These are phyloP conservation scores for Eugenia klotzschiana DNA, from an alignment of 441 rosid species.

Conservation along the genomic window DNA sequence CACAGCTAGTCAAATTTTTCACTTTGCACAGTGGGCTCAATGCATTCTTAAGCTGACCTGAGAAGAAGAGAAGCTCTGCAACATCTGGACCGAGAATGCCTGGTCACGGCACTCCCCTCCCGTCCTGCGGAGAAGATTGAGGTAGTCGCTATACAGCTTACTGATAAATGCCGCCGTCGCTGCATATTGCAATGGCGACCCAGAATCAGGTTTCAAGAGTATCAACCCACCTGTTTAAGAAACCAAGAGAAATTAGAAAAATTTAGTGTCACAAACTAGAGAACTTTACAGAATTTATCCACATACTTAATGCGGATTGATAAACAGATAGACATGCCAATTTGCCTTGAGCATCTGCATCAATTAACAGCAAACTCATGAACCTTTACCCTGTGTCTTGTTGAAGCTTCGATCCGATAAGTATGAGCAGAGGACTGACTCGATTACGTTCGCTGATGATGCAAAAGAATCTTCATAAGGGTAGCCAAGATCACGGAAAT, in stretches of 20 bases:
- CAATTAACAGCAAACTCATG: not conserved
- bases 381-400: conserved; percentile 23
- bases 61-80: conserved; percentile 29
- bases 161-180: conserved; percentile 45
- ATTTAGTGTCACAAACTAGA: not conserved
- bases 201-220: conserved; percentile 21
- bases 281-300: not conserved
- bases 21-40: not conserved
- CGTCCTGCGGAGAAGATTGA: conserved; percentile 19
- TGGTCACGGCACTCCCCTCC: conserved; percentile 20
- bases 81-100: conserved; percentile 18
- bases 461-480: conserved; percentile 19
- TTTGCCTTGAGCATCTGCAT: not conserved
- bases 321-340: not conserved
- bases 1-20: not conserved
- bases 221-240: conserved; percentile 38
- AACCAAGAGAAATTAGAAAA: not conserved
- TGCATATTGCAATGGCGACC: conserved; percentile 28
- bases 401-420: conserved; percentile 16
- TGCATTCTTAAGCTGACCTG: conserved; percentile 18
- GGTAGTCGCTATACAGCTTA: conserved; percentile 45
- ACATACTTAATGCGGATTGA: not conserved
- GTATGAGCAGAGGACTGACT: conserved; percentile 30
- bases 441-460: conserved; percentile 18
- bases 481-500: conserved; percentile 35